Percentiles rank a stretch among this genome's conserved stretches.
Conservation (phyloP, 2,329 filamentous ascomycete species). For the Claviceps humidiphila region DNA sequence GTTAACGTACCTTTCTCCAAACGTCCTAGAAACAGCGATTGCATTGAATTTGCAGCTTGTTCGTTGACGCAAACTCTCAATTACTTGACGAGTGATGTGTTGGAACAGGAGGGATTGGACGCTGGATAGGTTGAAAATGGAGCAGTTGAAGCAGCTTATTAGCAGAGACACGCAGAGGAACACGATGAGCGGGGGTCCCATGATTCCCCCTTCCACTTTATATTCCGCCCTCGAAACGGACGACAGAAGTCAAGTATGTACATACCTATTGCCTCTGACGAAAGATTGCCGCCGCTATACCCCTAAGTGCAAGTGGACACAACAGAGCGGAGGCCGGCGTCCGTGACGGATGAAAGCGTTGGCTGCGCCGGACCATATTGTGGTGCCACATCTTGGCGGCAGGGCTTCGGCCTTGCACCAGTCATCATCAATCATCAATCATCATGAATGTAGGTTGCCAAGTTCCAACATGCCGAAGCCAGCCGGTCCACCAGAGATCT, state of each 20-base stretch:
- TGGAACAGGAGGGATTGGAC: neutral
- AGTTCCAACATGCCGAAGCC: slow-evolving; percentile 5
- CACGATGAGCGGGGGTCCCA: slow-evolving; percentile 1
- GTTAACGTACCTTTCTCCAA: neutral
- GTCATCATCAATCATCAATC: too few species aligned
- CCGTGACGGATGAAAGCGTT: slow-evolving; percentile 1
- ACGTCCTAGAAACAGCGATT: neutral
- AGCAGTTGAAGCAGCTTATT: neutral
- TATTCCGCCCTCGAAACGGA: slow-evolving; percentile 3
- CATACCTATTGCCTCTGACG: neutral
- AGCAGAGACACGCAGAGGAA: neutral
- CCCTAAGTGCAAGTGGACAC: slow-evolving; percentile 45
- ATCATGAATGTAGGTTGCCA: too few species aligned
- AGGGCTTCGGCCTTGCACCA: neutral
- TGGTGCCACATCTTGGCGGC: slow-evolving; percentile 8
- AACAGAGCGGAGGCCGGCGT: slow-evolving; percentile 11
- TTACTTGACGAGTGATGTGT: neutral
- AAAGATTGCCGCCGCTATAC: slow-evolving; percentile 28
- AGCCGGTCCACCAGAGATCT: neutral
- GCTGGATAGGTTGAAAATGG: neutral
- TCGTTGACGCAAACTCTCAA: too few species aligned
- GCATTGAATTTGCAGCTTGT: neutral
- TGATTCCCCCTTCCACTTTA: slow-evolving; percentile 4
- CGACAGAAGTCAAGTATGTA: slow-evolving; percentile 1
- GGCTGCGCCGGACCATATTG: slow-evolving; percentile 6